Evolutionary conservation across 495 filamentous ascomycete species (phyloP).

Genomic region (Aspergillus nidulans): DNA sequence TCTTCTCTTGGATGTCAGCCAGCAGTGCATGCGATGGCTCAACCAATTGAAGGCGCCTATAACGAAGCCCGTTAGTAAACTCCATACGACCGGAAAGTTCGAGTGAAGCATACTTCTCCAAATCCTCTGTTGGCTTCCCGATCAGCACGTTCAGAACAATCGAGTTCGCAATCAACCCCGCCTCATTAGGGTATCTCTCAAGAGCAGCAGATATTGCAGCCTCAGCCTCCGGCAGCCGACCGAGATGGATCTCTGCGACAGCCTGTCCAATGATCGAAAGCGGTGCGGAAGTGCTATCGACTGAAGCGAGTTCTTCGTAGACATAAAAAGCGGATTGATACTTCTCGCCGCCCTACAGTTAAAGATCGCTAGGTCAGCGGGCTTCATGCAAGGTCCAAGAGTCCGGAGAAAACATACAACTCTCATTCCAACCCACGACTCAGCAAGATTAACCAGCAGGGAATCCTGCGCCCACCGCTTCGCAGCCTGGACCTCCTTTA

Average conservation of each 20-base stretch:
- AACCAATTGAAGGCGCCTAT: conserved; percentile 53
- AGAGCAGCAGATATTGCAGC: conserved; percentile 76
- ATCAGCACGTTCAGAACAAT: conserved; percentile 72
- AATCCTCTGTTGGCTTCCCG: conserved; percentile 62
- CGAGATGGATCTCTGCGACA: conserved; percentile 86
- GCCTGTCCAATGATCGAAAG: conserved; percentile 76
- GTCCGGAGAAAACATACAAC: conserved; percentile 53
- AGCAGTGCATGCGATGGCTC: conserved; percentile 63
- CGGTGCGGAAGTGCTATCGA: conserved; percentile 62
- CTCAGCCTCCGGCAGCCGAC: conserved; percentile 84
- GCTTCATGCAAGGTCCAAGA: not conserved
- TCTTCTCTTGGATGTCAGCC: conserved; percentile 69
- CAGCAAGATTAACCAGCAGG: conserved; percentile 86
- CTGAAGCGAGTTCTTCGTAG: conserved; percentile 92
- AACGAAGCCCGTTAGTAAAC: not conserved
- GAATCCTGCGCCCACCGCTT: conserved; percentile 95
- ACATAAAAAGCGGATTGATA: conserved; percentile 98
- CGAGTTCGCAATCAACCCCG: conserved; percentile 72
- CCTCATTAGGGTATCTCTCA: conserved; percentile 64
- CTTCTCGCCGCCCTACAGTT: conserved; percentile 76
- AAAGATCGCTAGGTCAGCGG: not conserved
- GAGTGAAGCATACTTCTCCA: conserved; percentile 47
- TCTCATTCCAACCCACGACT: conserved; percentile 89
- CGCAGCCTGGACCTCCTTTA: conserved; percentile 85
- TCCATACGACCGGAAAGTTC: not conserved